Conservation (phyloP, 495 filamentous ascomycete species). For the Lasiosphaeria miniovina region DNA sequence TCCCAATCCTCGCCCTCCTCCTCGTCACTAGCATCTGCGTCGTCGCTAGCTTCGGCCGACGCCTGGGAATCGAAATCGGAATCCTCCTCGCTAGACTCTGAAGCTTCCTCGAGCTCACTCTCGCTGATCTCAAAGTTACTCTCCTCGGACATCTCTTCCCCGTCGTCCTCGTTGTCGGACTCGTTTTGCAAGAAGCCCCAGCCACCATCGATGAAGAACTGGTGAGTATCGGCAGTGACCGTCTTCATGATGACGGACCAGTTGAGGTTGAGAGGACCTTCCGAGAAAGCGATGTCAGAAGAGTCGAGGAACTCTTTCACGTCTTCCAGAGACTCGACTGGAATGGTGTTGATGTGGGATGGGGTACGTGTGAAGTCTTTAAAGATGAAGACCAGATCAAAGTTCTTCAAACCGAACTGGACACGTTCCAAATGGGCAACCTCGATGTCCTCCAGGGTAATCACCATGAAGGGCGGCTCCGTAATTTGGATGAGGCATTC, state of each 20-base stretch:
- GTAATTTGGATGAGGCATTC: slow-evolving; percentile 98
- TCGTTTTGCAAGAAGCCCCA: slow-evolving; percentile 92
- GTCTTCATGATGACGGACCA: slow-evolving; percentile 99
- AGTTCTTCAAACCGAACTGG: slow-evolving; percentile 98
- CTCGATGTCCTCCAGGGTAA: slow-evolving; percentile 94
- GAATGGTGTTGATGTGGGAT: slow-evolving; percentile 96
- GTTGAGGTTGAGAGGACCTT: slow-evolving; percentile 96
- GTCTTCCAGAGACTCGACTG: slow-evolving; percentile 86
- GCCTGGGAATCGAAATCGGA: slow-evolving; percentile 92
- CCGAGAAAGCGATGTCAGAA: slow-evolving; percentile 88
- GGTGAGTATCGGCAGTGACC: slow-evolving; percentile 85
- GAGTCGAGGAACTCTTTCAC: slow-evolving; percentile 98
- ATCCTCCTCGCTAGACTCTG: slow-evolving; percentile 81
- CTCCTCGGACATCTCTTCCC: slow-evolving; percentile 78
- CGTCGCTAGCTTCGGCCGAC: slow-evolving; percentile 68
- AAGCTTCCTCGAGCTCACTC: slow-evolving; percentile 72
- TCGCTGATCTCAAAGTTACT: slow-evolving; percentile 87
- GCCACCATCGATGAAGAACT: slow-evolving; percentile 92
- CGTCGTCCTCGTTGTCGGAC: slow-evolving; percentile 77
- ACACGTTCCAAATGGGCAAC: slow-evolving; percentile 95
- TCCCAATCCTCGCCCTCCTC: slow-evolving; percentile 91
- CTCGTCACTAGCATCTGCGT: slow-evolving; percentile 56
- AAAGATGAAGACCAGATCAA: slow-evolving; percentile 96
- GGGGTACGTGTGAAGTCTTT: slow-evolving; percentile 89
- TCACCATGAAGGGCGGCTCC: slow-evolving; percentile 92